phyloP scores from a whole-genome alignment of 306 rosid species.

The Sophora flavescens region DNA sequence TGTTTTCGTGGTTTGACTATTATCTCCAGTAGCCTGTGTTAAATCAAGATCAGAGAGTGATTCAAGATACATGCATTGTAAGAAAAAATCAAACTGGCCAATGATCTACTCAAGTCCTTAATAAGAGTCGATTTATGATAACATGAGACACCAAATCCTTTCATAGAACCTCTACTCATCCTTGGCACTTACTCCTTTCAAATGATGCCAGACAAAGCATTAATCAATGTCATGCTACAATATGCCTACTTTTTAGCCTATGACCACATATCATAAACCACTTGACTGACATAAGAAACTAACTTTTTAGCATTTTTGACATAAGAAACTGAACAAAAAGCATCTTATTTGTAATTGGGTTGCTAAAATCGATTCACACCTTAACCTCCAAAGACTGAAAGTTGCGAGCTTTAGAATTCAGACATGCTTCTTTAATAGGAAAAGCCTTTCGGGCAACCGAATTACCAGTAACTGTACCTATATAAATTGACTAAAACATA shows the following conservation, averaged over 20 bases:
- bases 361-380: constrained; percentile 58
- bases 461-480: constrained; percentile 59
- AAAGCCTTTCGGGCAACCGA: constrained; percentile 62
- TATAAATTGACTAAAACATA: not conserved
- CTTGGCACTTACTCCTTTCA: not conserved
- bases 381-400: constrained; percentile 73
- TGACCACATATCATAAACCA: constrained; percentile 37
- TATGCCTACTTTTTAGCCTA: constrained; percentile 5
- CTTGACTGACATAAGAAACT: not conserved
- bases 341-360: constrained; percentile 17
- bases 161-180: constrained; percentile 13
- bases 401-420: constrained; percentile 63
- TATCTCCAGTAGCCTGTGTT: constrained; percentile 74
- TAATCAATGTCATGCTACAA: not conserved
- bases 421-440: constrained; percentile 60
- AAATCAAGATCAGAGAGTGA: constrained; percentile 46
- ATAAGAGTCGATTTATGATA: not conserved
- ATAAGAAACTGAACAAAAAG: not conserved
- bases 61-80: constrained; percentile 14
- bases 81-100: not conserved
- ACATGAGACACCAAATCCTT: constrained; percentile 1
- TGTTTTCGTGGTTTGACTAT: constrained; percentile 50
- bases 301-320: not conserved
- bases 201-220: not conserved
- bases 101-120: constrained; percentile 3